Evolutionary conservation across 73 alveolate genomes (phyloP).

Genomic region (Paramecium bursaria): DNA sequence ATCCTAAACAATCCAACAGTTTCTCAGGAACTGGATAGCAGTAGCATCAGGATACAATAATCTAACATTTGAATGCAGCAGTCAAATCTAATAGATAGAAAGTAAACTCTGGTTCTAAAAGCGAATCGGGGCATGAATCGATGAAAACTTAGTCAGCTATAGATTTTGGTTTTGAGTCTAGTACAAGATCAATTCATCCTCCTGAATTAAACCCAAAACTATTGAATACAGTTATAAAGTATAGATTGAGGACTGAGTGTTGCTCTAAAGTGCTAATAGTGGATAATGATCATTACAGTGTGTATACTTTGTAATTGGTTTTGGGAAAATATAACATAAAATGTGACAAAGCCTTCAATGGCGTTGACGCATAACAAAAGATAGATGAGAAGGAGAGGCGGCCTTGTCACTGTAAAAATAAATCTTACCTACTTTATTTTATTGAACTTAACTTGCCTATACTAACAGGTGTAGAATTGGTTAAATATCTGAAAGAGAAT

Average conservation of each 20-base stretch:
- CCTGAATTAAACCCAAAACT: slow-evolving; percentile 48
- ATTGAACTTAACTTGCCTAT: slow-evolving; percentile 40
- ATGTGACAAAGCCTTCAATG: slow-evolving; percentile 52
- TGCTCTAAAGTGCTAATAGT: slow-evolving; percentile 52
- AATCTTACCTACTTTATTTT: slow-evolving; percentile 19
- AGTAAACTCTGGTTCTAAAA: neutral
- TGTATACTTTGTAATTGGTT: slow-evolving; percentile 5
- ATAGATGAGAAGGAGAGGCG: neutral
- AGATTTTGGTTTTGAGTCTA: slow-evolving; percentile 40
- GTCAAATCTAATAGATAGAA: neutral
- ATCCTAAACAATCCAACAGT: slow-evolving; percentile 26
- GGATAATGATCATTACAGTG: slow-evolving; percentile 63
- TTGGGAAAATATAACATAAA: slow-evolving; percentile 37
- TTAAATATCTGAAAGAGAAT: neutral
- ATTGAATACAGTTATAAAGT: slow-evolving; percentile 21
- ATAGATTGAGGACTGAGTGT: slow-evolving; percentile 44
- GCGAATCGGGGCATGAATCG: slow-evolving; percentile 48
- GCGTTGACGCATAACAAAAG: slow-evolving; percentile 28
- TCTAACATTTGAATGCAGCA: neutral
- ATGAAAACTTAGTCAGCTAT: slow-evolving; percentile 28
- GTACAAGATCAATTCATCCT: slow-evolving; percentile 36
- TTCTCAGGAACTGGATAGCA: slow-evolving; percentile 53
- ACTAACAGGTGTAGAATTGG: slow-evolving; percentile 30
- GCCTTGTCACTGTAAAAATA: slow-evolving; percentile 58
- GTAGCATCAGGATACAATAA: neutral